Evolutionary conservation across 345 rosid genomes (phyloP), one percentile per base, ranked within the genome.

Genomic region (Linum lewisii): DNA sequence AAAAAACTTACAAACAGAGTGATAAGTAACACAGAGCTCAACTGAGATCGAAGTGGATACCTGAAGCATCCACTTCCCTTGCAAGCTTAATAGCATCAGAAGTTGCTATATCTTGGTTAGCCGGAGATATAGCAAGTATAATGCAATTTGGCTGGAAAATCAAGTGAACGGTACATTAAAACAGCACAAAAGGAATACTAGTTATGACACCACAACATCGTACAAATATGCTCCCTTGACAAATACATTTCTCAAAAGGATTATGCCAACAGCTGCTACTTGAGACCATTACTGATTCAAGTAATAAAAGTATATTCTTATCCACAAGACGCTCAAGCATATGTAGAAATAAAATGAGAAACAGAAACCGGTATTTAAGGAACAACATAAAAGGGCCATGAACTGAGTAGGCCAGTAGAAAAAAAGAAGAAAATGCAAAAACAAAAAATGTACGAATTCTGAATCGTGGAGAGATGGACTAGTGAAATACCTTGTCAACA

Each of bases 101-200:
- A 14, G 98, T 88, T 4, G 98, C 98, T 20, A 92, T 84, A 68
- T 92, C 98, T 73, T 92, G 96, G 73, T 92, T 92, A 26, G 98
- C 98, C 47, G 98, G 98, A 60, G 98, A 83, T 78, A 88, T 88
- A 19, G 98, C 98, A 44, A 92, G 78, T 65, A 92, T 92, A 75
- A 92, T 61, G 68, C 86, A 75, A 62, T 88, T 92, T 53, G 96
- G 97, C 98, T 92, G 75, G 68, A 80, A 61, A 55, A 25, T 61
- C 47, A 37, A 61, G 6, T 64, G 11, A 23, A 1, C 7, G 29
- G 58, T 58, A 53, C 4, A 59, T 60, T 56, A 29, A 56, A 20
- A 68, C 37, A 47, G 58, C 15, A 62, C 19, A 24, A 50, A 16
- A 34, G 10, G 38, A 34, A 5, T 34, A 34, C 38, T 34, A 11